phyloP scores from a whole-genome alignment of 139 green algal genomes.

The Pleodorina starrii region DNA sequence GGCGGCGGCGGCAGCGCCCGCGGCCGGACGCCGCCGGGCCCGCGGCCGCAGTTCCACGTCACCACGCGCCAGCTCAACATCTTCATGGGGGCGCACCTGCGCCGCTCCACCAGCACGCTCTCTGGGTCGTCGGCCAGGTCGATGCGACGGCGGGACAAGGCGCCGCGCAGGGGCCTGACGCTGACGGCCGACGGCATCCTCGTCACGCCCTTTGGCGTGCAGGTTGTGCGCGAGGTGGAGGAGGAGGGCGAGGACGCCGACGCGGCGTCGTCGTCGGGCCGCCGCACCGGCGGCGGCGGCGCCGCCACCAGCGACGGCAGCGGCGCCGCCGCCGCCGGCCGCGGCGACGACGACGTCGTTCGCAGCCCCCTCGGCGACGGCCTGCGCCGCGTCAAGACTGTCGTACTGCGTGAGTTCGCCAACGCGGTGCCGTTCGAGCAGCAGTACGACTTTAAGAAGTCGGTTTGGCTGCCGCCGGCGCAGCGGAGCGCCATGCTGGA shows the following conservation, averaged over 20 bases:
- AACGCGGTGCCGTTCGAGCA: conserved; percentile 7
- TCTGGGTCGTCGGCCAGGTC: neutral
- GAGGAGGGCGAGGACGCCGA: neutral
- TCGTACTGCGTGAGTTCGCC: conserved; percentile 19
- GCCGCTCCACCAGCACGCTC: neutral
- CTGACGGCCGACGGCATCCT: conserved; percentile 41
- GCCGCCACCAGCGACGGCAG: neutral
- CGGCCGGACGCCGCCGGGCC: neutral
- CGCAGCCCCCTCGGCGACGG: neutral
- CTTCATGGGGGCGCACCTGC: conserved; percentile 50
- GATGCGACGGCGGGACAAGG: neutral
- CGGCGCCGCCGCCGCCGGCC: neutral
- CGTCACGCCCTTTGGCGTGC: conserved; percentile 38
- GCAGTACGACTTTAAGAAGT: conserved; percentile 40
- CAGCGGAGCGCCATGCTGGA: conserved; percentile 36
- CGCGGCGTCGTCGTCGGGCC: neutral
- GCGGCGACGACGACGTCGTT: neutral
- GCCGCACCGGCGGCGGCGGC: neutral
- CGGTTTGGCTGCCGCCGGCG: conserved; percentile 36
- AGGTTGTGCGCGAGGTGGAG: conserved; percentile 31
- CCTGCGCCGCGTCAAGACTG: conserved; percentile 9
- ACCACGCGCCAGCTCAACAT: conserved; percentile 57
- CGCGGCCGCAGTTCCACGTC: neutral
- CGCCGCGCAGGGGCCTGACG: neutral
- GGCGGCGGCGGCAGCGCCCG: neutral